Percentiles rank a stretch among this genome's conserved stretches.
Evolutionary conservation across 805 yeast species (phyloP).

Genomic region (Cyberlindnera meyerae): DNA sequence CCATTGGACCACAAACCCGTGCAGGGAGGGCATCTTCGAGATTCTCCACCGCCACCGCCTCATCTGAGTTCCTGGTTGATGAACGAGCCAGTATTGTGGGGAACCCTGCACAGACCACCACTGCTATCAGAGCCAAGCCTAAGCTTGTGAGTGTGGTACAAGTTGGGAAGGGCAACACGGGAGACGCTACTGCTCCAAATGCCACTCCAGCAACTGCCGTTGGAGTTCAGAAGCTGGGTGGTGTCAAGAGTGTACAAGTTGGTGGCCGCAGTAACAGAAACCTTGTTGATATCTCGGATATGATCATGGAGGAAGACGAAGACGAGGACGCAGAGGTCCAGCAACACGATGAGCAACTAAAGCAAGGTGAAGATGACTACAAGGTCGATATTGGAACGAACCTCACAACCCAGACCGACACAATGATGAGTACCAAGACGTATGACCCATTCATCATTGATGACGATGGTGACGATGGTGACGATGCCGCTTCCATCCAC

Average conservation of each 20-base stretch:
- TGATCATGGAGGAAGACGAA: slow-evolving; percentile 19
- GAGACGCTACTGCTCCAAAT: slow-evolving; percentile 8
- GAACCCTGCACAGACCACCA: slow-evolving; percentile 41
- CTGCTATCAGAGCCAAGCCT: slow-evolving; percentile 76
- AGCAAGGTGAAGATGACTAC: too few species aligned
- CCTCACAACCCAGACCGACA: slow-evolving; percentile 2
- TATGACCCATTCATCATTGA: slow-evolving; percentile 27
- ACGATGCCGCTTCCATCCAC: slow-evolving; percentile 4
- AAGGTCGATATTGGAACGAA: slow-evolving; percentile 7
- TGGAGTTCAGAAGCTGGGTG: slow-evolving; percentile 22
- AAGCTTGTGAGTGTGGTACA: slow-evolving; percentile 49
- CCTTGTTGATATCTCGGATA: slow-evolving; percentile 5
- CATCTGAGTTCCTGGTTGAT: slow-evolving; percentile 28
- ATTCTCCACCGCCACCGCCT: slow-evolving; percentile 27
- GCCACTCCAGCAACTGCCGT: slow-evolving; percentile 22
- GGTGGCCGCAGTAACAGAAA: slow-evolving; percentile 12
- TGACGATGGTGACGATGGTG: slow-evolving; percentile 14
- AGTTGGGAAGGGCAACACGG: background rate
- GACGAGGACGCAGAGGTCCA: slow-evolving; percentile 10
- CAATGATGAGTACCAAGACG: slow-evolving; percentile 3
- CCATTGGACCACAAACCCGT: slow-evolving; percentile 39
- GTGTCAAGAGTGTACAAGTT: slow-evolving; percentile 22
- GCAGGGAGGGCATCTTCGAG: slow-evolving; percentile 20
- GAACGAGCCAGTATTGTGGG: slow-evolving; percentile 41
- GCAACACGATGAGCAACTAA: too few species aligned